A percentile compares a stretch with the other conserved stretches of the same genome.
Conservation (phyloP, 73 alveolate genomes). For the Durusdinium trenchii region DNA sequence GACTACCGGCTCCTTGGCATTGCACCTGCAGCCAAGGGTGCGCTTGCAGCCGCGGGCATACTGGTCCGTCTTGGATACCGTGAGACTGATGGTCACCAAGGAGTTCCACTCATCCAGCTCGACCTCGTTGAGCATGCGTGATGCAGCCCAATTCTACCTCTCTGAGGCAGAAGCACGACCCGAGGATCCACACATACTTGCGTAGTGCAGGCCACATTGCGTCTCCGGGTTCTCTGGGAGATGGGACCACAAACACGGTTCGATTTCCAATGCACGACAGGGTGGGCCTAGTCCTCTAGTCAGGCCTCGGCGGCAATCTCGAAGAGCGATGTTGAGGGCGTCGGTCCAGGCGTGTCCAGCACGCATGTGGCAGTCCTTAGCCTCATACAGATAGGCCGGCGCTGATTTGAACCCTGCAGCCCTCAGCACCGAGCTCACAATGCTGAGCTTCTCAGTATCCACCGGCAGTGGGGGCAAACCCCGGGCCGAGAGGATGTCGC, state of each 20-base stretch:
- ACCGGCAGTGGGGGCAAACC: background rate
- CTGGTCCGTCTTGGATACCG: conserved; percentile 31
- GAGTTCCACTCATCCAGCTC: background rate
- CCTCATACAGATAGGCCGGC: background rate
- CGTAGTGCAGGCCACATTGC: background rate
- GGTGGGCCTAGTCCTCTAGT: background rate
- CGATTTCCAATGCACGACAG: background rate
- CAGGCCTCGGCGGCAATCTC: background rate
- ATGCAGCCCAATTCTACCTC: too few relatives aligned
- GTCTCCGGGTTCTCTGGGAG: background rate
- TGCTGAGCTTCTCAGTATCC: background rate
- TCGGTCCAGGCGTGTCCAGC: background rate
- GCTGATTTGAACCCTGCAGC: background rate
- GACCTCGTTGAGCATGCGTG: too few relatives aligned
- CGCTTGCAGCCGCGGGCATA: background rate
- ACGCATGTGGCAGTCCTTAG: background rate
- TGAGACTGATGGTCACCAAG: background rate
- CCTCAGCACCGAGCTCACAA: background rate
- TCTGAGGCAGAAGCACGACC: background rate
- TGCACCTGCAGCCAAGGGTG: background rate
- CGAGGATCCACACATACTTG: background rate
- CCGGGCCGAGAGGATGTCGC: background rate
- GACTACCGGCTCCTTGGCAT: too few relatives aligned
- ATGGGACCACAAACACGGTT: too few relatives aligned
- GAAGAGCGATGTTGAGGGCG: background rate